Evolutionary conservation across 2,329 filamentous ascomycete genomes (phyloP).

Genomic region (Mollisiaceae sp.): DNA sequence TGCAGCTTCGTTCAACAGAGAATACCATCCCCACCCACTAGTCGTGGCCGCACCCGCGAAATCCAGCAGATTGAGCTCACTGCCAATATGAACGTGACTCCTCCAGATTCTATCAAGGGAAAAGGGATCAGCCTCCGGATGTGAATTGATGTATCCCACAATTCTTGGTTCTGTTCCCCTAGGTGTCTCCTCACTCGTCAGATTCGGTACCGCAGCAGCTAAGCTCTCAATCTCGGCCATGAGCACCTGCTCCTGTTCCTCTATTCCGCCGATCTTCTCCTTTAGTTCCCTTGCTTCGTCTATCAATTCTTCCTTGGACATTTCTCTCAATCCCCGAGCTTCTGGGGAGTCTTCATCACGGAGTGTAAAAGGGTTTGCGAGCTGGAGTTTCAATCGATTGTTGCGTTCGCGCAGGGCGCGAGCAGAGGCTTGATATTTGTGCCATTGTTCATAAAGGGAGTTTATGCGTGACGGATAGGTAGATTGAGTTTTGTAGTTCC

Average conservation of each 20-base stretch:
- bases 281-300: conserved; percentile 71
- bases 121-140: conserved; percentile 52
- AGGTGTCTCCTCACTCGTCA: conserved; percentile 79
- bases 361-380: conserved; percentile 56
- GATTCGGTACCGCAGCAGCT: conserved; percentile 82
- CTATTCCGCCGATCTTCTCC: conserved; percentile 61
- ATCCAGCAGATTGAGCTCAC: conserved; percentile 86
- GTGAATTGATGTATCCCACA: conserved; percentile 79
- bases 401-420: conserved; percentile 67
- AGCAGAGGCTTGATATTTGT: conserved; percentile 63
- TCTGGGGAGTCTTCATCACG: conserved; percentile 46
- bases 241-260: conserved; percentile 64
- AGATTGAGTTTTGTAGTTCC: conserved; percentile 74
- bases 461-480: conserved; percentile 61
- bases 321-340: conserved; percentile 29
- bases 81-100: conserved; percentile 86
- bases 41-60: conserved; percentile 82
- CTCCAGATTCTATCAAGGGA: conserved; percentile 54
- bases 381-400: conserved; percentile 65
- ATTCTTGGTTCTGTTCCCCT: conserved; percentile 68
- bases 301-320: conserved; percentile 59
- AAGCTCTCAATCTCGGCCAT: conserved; percentile 72
- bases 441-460: conserved; percentile 61
- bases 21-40: conserved; percentile 98
- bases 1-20: conserved; percentile 87